phyloP scores from a whole-genome alignment of 2,329 filamentous ascomycete species.

The Colletotrichum sp. region DNA sequence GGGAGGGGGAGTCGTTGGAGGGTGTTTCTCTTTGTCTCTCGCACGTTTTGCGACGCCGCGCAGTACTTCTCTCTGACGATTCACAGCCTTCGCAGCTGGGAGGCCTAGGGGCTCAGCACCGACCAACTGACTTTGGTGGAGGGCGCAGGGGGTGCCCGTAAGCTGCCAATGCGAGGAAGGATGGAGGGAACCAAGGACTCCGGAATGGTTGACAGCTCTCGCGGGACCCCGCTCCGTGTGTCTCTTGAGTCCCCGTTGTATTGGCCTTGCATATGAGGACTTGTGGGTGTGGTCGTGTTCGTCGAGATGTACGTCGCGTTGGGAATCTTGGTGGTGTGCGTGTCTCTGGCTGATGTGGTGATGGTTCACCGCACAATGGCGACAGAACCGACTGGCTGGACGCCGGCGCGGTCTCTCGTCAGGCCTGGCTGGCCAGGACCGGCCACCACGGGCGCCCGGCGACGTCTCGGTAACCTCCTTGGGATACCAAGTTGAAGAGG shows the following conservation, averaged over 20 bases:
- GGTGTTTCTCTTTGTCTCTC: neutral
- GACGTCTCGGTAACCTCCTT: neutral
- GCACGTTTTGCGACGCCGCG: neutral
- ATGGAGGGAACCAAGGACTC: conserved; percentile 11
- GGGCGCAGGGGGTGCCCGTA: conserved; percentile 6
- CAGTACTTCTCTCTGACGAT: neutral
- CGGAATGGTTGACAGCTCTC: neutral
- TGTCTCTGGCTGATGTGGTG: neutral
- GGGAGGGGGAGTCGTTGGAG: neutral
- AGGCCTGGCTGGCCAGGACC: neutral
- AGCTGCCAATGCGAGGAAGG: conserved; percentile 9
- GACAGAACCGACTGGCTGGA: conserved; percentile 5
- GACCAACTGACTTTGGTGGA: neutral
- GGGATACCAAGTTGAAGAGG: neutral
- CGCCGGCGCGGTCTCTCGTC: neutral
- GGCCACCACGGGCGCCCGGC: neutral
- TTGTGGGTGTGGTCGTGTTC: neutral
- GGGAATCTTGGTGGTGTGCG: neutral
- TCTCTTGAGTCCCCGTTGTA: neutral
- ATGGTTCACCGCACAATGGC: neutral
- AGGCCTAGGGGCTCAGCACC: neutral
- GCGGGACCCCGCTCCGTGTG: neutral
- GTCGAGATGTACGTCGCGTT: neutral
- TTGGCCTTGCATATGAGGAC: neutral
- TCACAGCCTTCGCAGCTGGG: neutral